These are phyloP conservation scores for Penicillium parvum DNA, from an alignment of 495 filamentous ascomycete species.

Conservation along the genomic window DNA sequence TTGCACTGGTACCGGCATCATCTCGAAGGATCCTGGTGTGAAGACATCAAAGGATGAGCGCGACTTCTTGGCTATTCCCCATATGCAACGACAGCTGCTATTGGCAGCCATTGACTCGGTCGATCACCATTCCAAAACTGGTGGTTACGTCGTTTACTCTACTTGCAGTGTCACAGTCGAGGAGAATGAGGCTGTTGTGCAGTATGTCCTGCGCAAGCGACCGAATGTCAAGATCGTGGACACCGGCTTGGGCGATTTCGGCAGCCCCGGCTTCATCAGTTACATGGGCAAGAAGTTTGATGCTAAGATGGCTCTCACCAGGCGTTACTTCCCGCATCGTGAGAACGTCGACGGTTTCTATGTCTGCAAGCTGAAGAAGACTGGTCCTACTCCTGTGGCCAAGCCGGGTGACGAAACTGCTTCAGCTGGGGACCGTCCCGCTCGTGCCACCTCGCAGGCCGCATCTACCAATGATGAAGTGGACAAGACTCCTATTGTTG, in stretches of 20 bases:
- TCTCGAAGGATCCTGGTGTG: conserved; percentile 88
- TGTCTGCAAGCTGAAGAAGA: conserved; percentile 95
- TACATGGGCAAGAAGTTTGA: conserved; percentile 90
- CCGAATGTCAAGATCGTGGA: conserved; percentile 93
- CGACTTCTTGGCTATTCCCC: conserved; percentile 87
- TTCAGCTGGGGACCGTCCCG: conserved; percentile 15
- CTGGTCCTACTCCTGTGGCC: conserved; percentile 62
- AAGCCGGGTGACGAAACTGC: conserved; percentile 34
- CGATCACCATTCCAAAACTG: conserved; percentile 78
- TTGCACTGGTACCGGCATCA: conserved; percentile 82
- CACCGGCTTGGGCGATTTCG: conserved; percentile 83
- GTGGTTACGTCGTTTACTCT: conserved; percentile 92
- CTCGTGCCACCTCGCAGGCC: conserved; percentile 17
- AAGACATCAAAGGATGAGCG: conserved; percentile 96
- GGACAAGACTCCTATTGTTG: conserved; percentile 47
- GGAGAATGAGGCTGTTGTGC: conserved; percentile 90
- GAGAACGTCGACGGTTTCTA: conserved; percentile 99
- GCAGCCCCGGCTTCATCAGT: conserved; percentile 81
- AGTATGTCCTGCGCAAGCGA: conserved; percentile 83
- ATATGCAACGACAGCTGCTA: conserved; percentile 89
- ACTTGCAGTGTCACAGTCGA: conserved; percentile 90
- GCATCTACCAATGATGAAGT: conserved; percentile 25
- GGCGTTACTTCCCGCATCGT: conserved; percentile 88
- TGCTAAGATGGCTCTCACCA: conserved; percentile 74
- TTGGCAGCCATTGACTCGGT: conserved; percentile 92